A percentile compares a stretch with the other conserved stretches of the same genome.
These are phyloP conservation scores for Theileria orientalis DNA, from an alignment of 169 alveolate species.

Conservation along the genomic window DNA sequence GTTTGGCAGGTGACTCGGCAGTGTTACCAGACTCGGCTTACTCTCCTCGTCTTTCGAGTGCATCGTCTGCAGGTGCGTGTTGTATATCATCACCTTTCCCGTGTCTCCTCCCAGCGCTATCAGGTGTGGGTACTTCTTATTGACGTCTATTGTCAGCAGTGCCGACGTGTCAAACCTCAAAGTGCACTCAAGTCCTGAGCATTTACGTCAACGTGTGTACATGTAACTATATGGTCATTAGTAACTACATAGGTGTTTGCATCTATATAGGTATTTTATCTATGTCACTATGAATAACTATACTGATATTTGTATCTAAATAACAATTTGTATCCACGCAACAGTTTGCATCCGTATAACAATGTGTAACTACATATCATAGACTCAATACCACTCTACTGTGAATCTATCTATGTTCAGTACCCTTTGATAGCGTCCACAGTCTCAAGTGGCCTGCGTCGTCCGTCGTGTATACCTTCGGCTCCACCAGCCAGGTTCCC, in stretches of 20 bases:
- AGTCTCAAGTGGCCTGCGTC: conserved; percentile 46
- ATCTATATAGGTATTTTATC: too few relatives aligned
- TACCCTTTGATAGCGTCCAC: conserved; percentile 44
- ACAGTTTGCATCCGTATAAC: too few relatives aligned
- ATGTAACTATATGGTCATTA: neutral
- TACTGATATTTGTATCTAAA: too few relatives aligned
- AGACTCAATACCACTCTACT: too few relatives aligned
- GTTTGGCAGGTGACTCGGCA: conserved; percentile 60
- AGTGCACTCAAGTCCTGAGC: conserved; percentile 19
- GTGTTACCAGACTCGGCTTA: conserved; percentile 28
- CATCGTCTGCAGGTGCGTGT: conserved; percentile 43
- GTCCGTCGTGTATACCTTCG: conserved; percentile 44
- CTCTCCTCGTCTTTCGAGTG: conserved; percentile 6
- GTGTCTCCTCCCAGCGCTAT: conserved; percentile 57
- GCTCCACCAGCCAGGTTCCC: conserved; percentile 31
- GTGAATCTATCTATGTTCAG: too few relatives aligned
- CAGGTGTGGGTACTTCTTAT: conserved; percentile 55
- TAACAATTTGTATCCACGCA: too few relatives aligned
- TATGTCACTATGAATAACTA: too few relatives aligned
- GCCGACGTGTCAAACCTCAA: conserved; percentile 42
- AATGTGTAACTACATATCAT: too few relatives aligned
- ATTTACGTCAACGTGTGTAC: neutral
- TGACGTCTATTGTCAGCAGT: conserved; percentile 52
- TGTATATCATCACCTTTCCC: conserved; percentile 53
- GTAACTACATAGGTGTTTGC: too few relatives aligned